Evolutionary conservation across 169 alveolate genomes (phyloP).

Genomic region (Babesia caballi): DNA sequence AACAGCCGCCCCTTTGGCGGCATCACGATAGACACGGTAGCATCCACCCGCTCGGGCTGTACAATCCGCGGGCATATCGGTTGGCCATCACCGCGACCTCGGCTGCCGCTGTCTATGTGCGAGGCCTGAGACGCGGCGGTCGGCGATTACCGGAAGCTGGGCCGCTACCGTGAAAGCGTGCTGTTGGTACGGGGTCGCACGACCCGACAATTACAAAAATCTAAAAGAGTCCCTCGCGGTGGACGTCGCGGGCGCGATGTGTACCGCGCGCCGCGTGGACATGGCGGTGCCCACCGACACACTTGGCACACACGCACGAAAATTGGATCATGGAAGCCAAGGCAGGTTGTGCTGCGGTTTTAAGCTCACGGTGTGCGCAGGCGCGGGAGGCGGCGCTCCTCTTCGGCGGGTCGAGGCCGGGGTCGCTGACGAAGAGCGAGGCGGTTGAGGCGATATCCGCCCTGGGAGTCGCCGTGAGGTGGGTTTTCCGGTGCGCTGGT

Average conservation of each 20-base stretch:
- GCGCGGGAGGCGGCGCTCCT: conserved; percentile 17
- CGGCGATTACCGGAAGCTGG: no score
- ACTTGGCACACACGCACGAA: neutral
- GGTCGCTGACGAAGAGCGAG: neutral
- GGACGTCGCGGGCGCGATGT: conserved; percentile 5
- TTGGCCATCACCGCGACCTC: conserved; percentile 1
- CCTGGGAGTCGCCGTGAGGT: conserved; percentile 17
- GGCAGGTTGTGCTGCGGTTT: neutral
- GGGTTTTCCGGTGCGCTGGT: neutral
- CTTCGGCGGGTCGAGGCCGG: neutral
- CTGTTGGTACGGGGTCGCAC: no score
- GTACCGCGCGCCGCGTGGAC: conserved; percentile 12
- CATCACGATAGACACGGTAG: neutral
- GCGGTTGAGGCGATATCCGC: conserved; percentile 17
- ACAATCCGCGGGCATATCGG: neutral
- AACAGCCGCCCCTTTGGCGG: conserved; percentile 9
- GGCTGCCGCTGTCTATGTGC: neutral
- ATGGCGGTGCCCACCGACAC: neutral
- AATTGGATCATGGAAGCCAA: neutral
- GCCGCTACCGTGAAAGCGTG: no score
- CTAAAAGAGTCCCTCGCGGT: no score
- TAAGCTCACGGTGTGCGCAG: neutral
- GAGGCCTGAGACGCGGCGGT: neutral
- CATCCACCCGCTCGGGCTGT: conserved; percentile 5
- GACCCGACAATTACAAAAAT: no score